Percentiles rank a stretch among this genome's conserved stretches.
Evolutionary conservation across 2,329 filamentous ascomycete species (phyloP).

Genomic region (Fusarium bulbicola): DNA sequence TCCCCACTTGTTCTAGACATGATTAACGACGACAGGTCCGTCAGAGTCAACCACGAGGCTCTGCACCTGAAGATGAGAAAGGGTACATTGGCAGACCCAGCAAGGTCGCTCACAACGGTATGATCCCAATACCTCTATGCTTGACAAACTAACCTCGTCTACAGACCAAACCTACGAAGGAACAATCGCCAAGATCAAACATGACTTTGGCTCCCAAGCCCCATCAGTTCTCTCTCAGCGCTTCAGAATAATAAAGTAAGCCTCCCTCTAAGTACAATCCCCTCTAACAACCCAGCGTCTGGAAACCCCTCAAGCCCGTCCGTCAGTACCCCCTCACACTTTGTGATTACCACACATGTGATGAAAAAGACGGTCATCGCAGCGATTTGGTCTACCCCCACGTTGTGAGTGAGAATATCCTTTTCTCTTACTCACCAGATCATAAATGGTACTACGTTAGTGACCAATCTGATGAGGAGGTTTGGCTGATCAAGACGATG

Average conservation of each 20-base stretch:
- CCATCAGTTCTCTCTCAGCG: not conserved
- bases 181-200: not conserved
- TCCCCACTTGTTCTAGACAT: too few relatives aligned
- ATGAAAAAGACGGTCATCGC: fast-evolving
- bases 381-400: not conserved
- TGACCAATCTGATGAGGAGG: not conserved
- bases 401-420: not conserved
- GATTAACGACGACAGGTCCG: too few relatives aligned
- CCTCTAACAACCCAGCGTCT: not conserved
- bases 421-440: not conserved
- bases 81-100: not conserved
- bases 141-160: not conserved
- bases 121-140: not conserved
- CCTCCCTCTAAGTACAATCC: fast-evolving
- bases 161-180: not conserved
- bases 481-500: not conserved
- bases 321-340: not conserved
- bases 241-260: not conserved
- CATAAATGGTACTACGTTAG: not conserved
- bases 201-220: not conserved
- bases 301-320: not conserved
- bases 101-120: not conserved
- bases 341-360: not conserved
- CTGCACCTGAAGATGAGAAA: not conserved
- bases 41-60: not conserved